Conservation (phyloP, 2,329 filamentous ascomycete species). For the Aspergillus candidus region DNA sequence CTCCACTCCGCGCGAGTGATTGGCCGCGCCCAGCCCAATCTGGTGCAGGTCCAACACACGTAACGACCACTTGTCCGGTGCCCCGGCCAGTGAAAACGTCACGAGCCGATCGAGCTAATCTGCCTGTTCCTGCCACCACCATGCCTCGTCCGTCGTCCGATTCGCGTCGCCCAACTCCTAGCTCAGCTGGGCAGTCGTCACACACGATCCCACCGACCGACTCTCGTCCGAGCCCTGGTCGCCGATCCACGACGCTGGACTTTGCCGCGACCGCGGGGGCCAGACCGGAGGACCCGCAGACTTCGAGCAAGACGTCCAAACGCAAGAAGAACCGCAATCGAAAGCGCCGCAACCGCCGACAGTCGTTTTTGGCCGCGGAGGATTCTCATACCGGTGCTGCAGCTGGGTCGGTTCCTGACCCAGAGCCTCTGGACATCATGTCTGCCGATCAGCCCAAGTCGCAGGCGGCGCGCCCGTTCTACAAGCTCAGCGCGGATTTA, state of each 20-base stretch:
- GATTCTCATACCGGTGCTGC: slow-evolving; percentile 46
- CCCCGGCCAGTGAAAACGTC: no score
- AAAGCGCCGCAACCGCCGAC: slow-evolving; percentile 72
- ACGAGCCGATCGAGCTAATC: not conserved
- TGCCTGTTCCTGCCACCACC: slow-evolving; percentile 3
- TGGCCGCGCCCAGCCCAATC: no score
- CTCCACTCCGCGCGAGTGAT: no score
- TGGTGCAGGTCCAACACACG: not conserved
- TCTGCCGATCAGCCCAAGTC: slow-evolving; percentile 21
- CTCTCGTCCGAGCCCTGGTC: slow-evolving; percentile 3
- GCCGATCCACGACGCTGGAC: slow-evolving; percentile 4
- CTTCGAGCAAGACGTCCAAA: slow-evolving; percentile 22
- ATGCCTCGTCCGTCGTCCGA: slow-evolving; percentile 15
- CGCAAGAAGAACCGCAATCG: slow-evolving; percentile 67
- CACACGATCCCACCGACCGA: slow-evolving; percentile 8
- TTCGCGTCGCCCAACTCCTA: slow-evolving; percentile 10
- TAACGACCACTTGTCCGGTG: not conserved
- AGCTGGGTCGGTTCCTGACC: slow-evolving; percentile 44
- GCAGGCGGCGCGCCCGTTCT: slow-evolving; percentile 43
- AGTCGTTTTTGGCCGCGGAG: slow-evolving; percentile 68
- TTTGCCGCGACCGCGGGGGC: slow-evolving; percentile 13
- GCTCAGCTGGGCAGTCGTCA: slow-evolving; percentile 2
- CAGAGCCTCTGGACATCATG: slow-evolving; percentile 24
- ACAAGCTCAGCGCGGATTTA: slow-evolving; percentile 53
- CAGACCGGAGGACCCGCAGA: slow-evolving; percentile 15